Conservation (phyloP, 176 grass and related monocot genomes). For the Oryza longistaminata region DNA sequence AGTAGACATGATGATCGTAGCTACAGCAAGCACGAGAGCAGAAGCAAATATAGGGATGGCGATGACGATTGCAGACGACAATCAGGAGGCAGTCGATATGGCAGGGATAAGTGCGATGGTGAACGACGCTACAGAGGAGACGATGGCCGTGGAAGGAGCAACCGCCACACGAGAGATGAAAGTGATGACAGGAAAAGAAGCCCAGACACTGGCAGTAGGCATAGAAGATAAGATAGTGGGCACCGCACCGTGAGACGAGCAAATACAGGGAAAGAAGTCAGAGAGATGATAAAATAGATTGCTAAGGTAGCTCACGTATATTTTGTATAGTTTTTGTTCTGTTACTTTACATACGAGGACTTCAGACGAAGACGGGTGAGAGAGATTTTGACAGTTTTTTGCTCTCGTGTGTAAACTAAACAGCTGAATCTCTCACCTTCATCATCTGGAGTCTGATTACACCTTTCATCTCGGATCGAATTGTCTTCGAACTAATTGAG, state of each 20-base stretch:
- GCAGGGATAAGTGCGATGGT: slow-evolving; percentile 39
- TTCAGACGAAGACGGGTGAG: slow-evolving; percentile 28
- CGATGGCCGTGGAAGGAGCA: slow-evolving; percentile 15
- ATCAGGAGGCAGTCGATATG: slow-evolving; percentile 23
- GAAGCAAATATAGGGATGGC: slow-evolving; percentile 45
- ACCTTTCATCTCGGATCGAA: slow-evolving; percentile 5
- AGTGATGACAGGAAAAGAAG: slow-evolving; percentile 27
- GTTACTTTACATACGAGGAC: neutral
- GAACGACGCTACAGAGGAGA: slow-evolving; percentile 44
- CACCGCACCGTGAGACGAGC: slow-evolving; percentile 22
- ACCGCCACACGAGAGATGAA: slow-evolving; percentile 35
- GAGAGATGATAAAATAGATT: slow-evolving; percentile 33
- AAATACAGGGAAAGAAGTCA: slow-evolving; percentile 44
- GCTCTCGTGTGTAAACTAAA: too few species aligned
- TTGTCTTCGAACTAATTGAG: neutral
- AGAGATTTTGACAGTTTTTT: neutral
- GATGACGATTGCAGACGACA: slow-evolving; percentile 41
- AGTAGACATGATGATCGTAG: slow-evolving; percentile 38
- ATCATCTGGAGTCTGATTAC: slow-evolving; percentile 16
- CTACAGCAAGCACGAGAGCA: slow-evolving; percentile 44
- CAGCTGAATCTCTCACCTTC: slow-evolving; percentile 5
- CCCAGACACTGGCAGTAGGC: slow-evolving; percentile 34
- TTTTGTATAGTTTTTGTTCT: neutral
- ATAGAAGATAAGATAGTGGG: slow-evolving; percentile 39
- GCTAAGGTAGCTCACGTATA: neutral